Evolutionary conservation across 164 flowering plant genomes (phyloP).

Genomic region (Echeveria elegans): DNA sequence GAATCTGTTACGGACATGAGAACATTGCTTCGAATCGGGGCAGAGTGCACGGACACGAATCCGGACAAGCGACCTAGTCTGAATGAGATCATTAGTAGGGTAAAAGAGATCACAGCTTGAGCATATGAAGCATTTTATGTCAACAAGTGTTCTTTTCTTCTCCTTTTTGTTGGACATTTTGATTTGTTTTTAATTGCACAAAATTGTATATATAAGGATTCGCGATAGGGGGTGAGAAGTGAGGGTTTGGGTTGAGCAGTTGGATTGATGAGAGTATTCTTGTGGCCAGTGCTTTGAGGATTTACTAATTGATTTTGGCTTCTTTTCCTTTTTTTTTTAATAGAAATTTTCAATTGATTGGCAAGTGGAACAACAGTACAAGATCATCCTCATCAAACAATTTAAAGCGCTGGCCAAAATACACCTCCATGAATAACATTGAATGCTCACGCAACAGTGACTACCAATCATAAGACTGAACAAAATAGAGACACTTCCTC

Average conservation of each 20-base stretch:
- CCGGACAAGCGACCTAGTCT: slow-evolving; percentile 38
- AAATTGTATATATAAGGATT: not conserved
- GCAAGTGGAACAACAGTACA: too few species aligned
- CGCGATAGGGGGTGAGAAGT: not conserved
- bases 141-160: not conserved
- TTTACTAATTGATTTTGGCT: too few species aligned
- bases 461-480: too few species aligned
- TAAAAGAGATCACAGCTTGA: slow-evolving; percentile 42
- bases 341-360: too few species aligned
- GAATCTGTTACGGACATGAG: slow-evolving; percentile 30
- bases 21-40: slow-evolving; percentile 46
- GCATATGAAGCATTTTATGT: not conserved
- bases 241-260: not conserved
- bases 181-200: not conserved
- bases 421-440: too few species aligned
- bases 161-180: not conserved
- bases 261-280: not conserved
- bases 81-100: slow-evolving; percentile 51
- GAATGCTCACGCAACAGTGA: too few species aligned
- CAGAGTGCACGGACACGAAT: slow-evolving; percentile 40
- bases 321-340: too few species aligned
- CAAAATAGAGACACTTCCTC: too few species aligned
- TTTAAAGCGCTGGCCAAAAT: too few species aligned
- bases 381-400: too few species aligned
- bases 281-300: too few species aligned